Evolutionary conservation across 768 basidiomycete species (phyloP), one percentile per base, ranked within the genome.

Genomic region (Obba rivulosa): DNA sequence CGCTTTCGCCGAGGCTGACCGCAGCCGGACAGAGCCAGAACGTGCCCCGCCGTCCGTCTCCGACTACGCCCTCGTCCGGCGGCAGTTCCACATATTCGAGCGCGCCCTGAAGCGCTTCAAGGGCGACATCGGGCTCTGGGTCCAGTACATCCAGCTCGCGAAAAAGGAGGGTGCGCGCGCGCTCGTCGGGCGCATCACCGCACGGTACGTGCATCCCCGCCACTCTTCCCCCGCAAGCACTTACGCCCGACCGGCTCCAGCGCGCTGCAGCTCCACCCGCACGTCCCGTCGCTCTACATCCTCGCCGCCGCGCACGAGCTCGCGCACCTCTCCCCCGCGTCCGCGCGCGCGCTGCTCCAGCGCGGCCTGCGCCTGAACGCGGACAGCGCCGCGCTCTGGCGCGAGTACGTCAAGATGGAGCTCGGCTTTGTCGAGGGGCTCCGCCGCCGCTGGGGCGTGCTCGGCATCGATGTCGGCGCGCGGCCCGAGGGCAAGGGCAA

Each of bases 41-140:
- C 50, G 25, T 52, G 69, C 68, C 0, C 75, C 80, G 17, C 71
- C 81, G 3, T 85, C 86, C 13, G 71, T 91, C 47, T 92, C 89
- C 8, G 87, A 89, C 66, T 91, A 87, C 57, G 86, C 91, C 3
- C 78, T 96, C 45, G 86, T 89, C 23, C 78, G 86, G 51, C 68
- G 92, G 56, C 87, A 92, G 59, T 85, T 91, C 63, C 85, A 90
- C 52, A 91, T 95, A 49, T 92, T 95, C 56, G 91, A 95, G 64
- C 81, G 93, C 17, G 93, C 90, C 1, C 73, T 93, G 18, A 83
- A 79, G 62, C 87, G 85, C 60, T 96, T 97, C 78, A 91, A 90
- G 58, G 77, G 77, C 9, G 93, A 97, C 62, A 74, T 95, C 4
- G 82, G 76, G 3, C 75, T 94, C 8, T 97, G 93, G 93, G 70